Conservation (phyloP, 1,139 yeast genomes). For the Suhomyces chickasaworum region DNA sequence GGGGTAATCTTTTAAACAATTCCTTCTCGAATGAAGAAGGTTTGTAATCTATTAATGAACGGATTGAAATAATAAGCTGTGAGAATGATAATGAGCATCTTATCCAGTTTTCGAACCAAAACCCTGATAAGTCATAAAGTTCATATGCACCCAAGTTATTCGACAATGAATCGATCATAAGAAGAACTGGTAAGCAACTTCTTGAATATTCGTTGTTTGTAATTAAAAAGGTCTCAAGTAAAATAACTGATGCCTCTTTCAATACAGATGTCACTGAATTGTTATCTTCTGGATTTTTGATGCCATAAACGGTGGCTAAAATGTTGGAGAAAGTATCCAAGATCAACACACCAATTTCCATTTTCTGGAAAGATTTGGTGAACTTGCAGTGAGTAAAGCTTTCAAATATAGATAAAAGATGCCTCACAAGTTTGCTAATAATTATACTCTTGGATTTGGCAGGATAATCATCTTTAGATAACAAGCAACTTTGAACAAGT, state of each 20-base stretch:
- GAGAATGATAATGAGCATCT: conserved; percentile 43
- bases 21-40: conserved; percentile 69
- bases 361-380: conserved; percentile 54
- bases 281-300: conserved; percentile 25
- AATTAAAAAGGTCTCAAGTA: conserved; percentile 60
- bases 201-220: conserved; percentile 53
- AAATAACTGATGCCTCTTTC: conserved; percentile 47
- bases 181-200: conserved; percentile 57
- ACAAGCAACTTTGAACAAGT: conserved; percentile 56
- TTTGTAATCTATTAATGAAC: conserved; percentile 49
- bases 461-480: conserved; percentile 39
- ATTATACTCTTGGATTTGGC: conserved; percentile 54
- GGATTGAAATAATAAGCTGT: conserved; percentile 51
- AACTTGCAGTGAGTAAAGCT: conserved; percentile 74
- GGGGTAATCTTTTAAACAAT: conserved; percentile 58
- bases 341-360: conserved; percentile 61
- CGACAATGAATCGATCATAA: conserved; percentile 52
- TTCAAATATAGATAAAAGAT: conserved; percentile 69
- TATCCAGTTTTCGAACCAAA: conserved; percentile 49
- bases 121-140: conserved; percentile 44
- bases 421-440: conserved; percentile 55
- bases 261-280: conserved; percentile 23
- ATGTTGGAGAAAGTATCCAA: conserved; percentile 59
- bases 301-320: conserved; percentile 57
- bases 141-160: conserved; percentile 40